These are phyloP conservation scores for Aeminium ludgeri DNA, from an alignment of 495 filamentous ascomycete genomes.

Conservation along the genomic window DNA sequence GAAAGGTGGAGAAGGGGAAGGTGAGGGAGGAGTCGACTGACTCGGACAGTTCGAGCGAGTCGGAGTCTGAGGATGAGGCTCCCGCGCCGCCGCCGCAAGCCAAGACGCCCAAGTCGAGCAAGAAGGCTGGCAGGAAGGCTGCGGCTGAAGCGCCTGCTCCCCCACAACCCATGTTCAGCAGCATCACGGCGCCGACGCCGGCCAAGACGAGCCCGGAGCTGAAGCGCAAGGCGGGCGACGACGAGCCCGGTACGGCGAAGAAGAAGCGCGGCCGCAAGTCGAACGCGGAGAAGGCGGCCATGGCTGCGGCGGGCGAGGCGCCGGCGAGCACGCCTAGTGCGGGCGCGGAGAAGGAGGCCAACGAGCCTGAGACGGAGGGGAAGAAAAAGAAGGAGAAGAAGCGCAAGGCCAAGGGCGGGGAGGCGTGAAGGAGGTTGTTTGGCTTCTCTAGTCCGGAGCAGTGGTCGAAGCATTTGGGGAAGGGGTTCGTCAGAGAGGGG, in stretches of 20 bases:
- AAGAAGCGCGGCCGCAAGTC: constrained; percentile 17
- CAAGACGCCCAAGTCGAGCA: constrained; percentile 3
- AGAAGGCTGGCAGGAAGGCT: constrained; percentile 11
- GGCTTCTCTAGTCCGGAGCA: too few species aligned
- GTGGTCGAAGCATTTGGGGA: too few species aligned
- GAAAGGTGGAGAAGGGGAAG: constrained; percentile 7
- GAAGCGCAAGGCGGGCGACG: constrained; percentile 12
- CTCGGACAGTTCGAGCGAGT: background rate
- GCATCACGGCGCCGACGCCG: constrained; percentile 1
- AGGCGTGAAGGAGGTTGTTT: too few species aligned
- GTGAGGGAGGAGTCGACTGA: constrained; percentile 2
- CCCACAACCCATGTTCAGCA: constrained; percentile 2
- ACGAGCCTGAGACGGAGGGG: background rate
- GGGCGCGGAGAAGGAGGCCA: background rate
- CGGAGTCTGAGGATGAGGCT: background rate
- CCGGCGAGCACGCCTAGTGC: constrained; percentile 2
- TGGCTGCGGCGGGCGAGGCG: background rate
- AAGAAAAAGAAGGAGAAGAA: constrained; percentile 15
- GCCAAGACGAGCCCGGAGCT: constrained; percentile 3
- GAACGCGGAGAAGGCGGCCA: constrained; percentile 6
- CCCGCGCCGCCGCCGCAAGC: constrained; percentile 7
- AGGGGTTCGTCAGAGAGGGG: too few species aligned
- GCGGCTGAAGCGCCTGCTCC: background rate
- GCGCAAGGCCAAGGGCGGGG: constrained; percentile 12
- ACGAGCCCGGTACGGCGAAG: background rate